A percentile compares a stretch with the other conserved stretches of the same genome.
These are phyloP conservation scores for Typha latifolia DNA, from an alignment of 176 grass and related monocot species.

Conservation along the genomic window DNA sequence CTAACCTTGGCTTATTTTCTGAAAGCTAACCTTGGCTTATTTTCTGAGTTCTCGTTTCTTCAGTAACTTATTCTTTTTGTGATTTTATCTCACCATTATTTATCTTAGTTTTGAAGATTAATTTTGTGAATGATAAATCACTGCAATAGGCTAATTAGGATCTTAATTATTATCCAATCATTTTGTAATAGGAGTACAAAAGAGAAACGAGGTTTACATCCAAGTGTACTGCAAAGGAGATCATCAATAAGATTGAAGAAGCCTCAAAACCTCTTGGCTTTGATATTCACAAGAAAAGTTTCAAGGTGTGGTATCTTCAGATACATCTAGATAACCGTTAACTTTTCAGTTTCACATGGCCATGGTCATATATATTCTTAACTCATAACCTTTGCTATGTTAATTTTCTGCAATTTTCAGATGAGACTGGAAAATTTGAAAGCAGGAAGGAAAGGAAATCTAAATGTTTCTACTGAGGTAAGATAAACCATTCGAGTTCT, in stretches of 20 bases:
- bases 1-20: no score
- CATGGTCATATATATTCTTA: slow-evolving; percentile 1
- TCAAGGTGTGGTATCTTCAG: slow-evolving; percentile 47
- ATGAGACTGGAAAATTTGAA: slow-evolving; percentile 85
- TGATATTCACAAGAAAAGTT: slow-evolving; percentile 97
- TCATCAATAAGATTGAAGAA: slow-evolving; percentile 88
- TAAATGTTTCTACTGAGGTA: slow-evolving; percentile 96
- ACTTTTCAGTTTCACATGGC: not conserved
- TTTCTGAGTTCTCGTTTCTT: no score
- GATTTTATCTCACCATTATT: not conserved
- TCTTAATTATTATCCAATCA: no score
- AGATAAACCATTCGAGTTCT: slow-evolving; percentile 4
- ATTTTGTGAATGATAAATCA: not conserved
- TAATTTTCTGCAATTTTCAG: slow-evolving; percentile 34
- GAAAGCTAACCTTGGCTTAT: no score
- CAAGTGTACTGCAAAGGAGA: slow-evolving; percentile 76
- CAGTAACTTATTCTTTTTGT: not conserved
- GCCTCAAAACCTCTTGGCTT: slow-evolving; percentile 96
- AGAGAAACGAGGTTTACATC: slow-evolving; percentile 98
- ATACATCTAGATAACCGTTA: slow-evolving; percentile 9
- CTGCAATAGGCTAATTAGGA: not conserved
- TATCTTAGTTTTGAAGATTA: not conserved
- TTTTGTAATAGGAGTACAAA: slow-evolving; percentile 61
- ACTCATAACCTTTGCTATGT: not conserved
- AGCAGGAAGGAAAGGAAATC: slow-evolving; percentile 98